Evolutionary conservation across 2,329 filamentous ascomycete species (phyloP).

Genomic region (Penicillium thymicola): DNA sequence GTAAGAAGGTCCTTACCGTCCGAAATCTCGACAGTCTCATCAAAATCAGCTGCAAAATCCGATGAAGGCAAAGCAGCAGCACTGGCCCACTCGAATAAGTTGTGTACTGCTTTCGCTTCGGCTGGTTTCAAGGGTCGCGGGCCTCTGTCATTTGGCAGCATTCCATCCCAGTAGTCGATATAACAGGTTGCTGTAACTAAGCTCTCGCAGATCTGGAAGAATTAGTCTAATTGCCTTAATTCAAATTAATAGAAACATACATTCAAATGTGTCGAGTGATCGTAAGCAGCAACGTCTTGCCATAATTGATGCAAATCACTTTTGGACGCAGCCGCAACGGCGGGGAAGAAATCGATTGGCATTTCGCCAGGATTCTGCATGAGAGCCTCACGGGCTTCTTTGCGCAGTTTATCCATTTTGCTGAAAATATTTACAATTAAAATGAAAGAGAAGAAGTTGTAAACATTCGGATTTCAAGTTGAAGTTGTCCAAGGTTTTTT

Average conservation of each 20-base stretch:
- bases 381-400: conserved; percentile 26
- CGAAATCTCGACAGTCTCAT: conserved; percentile 23
- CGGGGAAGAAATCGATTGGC: conserved; percentile 8
- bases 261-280: conserved; percentile 17
- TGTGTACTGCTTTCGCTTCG: conserved; percentile 25
- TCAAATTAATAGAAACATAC: conserved; percentile 15
- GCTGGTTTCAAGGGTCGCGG: conserved; percentile 15
- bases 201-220: conserved; percentile 30
- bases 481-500: not conserved
- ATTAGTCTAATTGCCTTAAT: not conserved
- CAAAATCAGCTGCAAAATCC: conserved; percentile 30
- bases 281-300: conserved; percentile 28
- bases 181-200: conserved; percentile 29
- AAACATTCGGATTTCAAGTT: not conserved
- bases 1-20: conserved; percentile 3
- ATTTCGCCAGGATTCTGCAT: conserved; percentile 12
- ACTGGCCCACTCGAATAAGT: conserved; percentile 35
- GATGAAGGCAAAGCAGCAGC: conserved; percentile 31
- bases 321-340: not conserved
- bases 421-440: not conserved
- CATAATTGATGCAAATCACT: conserved; percentile 28
- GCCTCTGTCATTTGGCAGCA: conserved; percentile 14
- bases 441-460: not conserved
- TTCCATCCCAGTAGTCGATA: conserved; percentile 18
- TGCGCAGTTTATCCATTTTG: conserved; percentile 29